phyloP scores from a whole-genome alignment of 441 rosid species.

The Adansonia grandidieri region DNA sequence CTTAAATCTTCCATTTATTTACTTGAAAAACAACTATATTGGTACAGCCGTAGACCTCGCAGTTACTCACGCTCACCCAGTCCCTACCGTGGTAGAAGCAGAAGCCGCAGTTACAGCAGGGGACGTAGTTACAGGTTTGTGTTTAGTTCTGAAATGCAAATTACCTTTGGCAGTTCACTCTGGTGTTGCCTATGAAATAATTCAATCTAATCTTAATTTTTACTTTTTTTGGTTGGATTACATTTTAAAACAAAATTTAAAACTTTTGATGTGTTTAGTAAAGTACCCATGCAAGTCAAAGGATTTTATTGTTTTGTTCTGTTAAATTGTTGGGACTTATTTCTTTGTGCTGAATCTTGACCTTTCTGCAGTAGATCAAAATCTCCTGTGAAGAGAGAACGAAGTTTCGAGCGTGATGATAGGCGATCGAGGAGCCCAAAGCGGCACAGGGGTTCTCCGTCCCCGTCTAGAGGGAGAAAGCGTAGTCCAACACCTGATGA shows the following conservation, averaged over 20 bases:
- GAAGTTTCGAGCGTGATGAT: slow-evolving; percentile 41
- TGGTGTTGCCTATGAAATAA: background rate
- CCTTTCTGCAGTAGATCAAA: slow-evolving; percentile 52
- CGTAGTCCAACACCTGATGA: slow-evolving; percentile 49
- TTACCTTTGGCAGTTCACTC: background rate
- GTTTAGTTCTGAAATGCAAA: background rate
- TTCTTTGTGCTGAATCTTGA: slow-evolving; percentile 16
- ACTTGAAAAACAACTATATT: background rate
- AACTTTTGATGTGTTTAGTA: background rate
- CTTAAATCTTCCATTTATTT: slow-evolving; percentile 5
- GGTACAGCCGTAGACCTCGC: slow-evolving; percentile 44
- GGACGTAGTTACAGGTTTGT: slow-evolving; percentile 61
- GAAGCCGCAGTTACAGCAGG: slow-evolving; percentile 70
- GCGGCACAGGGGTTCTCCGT: slow-evolving; percentile 45
- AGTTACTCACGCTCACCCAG: slow-evolving; percentile 65
- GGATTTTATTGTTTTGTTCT: background rate
- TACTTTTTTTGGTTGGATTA: background rate
- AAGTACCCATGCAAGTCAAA: background rate
- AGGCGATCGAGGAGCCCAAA: slow-evolving; percentile 61
- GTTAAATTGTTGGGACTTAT: background rate
- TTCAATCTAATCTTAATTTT: background rate
- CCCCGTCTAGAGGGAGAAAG: slow-evolving; percentile 52
- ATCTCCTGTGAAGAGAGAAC: slow-evolving; percentile 60
- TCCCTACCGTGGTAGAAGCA: slow-evolving; percentile 70
- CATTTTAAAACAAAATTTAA: background rate